A percentile compares a stretch with the other conserved stretches of the same genome.
These are phyloP conservation scores for Porphyra umbilicalis DNA, from an alignment of 31 red algal species.

Conservation along the genomic window DNA sequence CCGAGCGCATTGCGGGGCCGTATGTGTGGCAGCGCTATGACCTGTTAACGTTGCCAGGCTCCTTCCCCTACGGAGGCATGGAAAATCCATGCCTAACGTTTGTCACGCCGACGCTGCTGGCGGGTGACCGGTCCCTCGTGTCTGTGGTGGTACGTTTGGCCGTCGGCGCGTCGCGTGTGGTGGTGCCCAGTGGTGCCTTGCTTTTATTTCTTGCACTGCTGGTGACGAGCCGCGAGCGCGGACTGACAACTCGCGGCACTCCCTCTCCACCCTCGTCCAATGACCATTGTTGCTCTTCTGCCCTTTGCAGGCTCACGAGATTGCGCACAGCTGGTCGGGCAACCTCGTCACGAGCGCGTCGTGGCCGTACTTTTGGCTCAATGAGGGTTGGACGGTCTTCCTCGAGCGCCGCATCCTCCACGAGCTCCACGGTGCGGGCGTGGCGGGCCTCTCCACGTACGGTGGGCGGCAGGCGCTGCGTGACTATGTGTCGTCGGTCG, in stretches of 20 bases:
- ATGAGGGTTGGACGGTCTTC: constrained; percentile 77
- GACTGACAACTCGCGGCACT: too few species aligned
- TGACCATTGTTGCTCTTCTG: too few species aligned
- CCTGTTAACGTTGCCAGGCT: constrained; percentile 55
- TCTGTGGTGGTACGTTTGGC: constrained; percentile 32
- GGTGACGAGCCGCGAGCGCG: too few species aligned
- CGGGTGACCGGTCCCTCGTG: constrained; percentile 83
- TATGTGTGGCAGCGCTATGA: constrained; percentile 86
- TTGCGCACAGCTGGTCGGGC: constrained; percentile 79
- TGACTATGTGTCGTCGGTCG: constrained; percentile 32
- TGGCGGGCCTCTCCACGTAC: constrained; percentile 38
- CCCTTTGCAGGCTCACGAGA: constrained; percentile 34
- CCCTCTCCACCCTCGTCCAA: too few species aligned
- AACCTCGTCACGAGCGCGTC: constrained; percentile 62
- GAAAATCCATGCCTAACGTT: constrained; percentile 91
- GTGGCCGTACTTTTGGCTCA: constrained; percentile 78
- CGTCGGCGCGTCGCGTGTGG: too few species aligned
- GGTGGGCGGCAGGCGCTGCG: constrained; percentile 37
- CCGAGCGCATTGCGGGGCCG: constrained; percentile 52
- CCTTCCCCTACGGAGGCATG: constrained; percentile 87
- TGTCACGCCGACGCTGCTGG: constrained; percentile 77
- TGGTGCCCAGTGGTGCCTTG: too few species aligned
- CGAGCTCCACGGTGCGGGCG: constrained; percentile 34
- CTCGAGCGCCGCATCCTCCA: constrained; percentile 65
- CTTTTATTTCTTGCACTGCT: too few species aligned